A percentile compares a stretch with the other conserved stretches of the same genome.
These are phyloP conservation scores for Boletus edulis DNA, from an alignment of 768 basidiomycete species.

Conservation along the genomic window DNA sequence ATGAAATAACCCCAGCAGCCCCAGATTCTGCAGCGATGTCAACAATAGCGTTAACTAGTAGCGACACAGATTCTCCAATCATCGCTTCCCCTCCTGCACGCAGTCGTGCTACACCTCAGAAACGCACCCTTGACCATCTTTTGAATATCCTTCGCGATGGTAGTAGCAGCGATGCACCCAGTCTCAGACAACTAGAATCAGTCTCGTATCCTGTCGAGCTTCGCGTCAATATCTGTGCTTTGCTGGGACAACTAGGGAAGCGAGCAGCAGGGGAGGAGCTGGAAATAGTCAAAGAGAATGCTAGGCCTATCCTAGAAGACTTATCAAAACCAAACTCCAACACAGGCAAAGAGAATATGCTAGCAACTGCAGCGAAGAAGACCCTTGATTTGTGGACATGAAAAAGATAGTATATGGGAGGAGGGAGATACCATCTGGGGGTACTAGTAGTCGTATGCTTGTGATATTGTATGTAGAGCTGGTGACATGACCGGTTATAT, in stretches of 20 bases:
- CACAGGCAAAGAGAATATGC: conserved; percentile 34
- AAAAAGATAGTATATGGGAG: not conserved
- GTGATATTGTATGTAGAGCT: too few species aligned
- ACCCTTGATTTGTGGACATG: conserved; percentile 41
- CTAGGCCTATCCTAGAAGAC: conserved; percentile 50
- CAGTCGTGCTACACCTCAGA: conserved; percentile 42
- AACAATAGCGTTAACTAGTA: conserved; percentile 39
- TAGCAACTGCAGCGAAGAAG: conserved; percentile 39
- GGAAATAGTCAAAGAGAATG: conserved; percentile 47
- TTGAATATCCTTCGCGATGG: conserved; percentile 56
- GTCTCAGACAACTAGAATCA: conserved; percentile 33
- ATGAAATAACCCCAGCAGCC: conserved; percentile 35
- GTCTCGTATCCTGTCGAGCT: conserved; percentile 71
- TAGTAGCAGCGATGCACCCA: conserved; percentile 32
- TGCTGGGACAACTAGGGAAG: conserved; percentile 63
- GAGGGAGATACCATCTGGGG: not conserved
- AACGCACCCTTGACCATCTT: conserved; percentile 67
- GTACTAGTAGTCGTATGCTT: too few species aligned
- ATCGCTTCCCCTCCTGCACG: conserved; percentile 41
- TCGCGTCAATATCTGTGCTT: conserved; percentile 70
- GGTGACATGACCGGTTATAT: conserved; percentile 3
- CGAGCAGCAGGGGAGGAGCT: conserved; percentile 49
- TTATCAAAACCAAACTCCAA: conserved; percentile 36
- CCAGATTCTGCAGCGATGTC: conserved; percentile 35
- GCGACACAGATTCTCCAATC: conserved; percentile 48